Percentiles rank a stretch among this genome's conserved stretches.
Evolutionary conservation across 2,329 filamentous ascomycete species (phyloP).

Genomic region (Penicillium sp.): DNA sequence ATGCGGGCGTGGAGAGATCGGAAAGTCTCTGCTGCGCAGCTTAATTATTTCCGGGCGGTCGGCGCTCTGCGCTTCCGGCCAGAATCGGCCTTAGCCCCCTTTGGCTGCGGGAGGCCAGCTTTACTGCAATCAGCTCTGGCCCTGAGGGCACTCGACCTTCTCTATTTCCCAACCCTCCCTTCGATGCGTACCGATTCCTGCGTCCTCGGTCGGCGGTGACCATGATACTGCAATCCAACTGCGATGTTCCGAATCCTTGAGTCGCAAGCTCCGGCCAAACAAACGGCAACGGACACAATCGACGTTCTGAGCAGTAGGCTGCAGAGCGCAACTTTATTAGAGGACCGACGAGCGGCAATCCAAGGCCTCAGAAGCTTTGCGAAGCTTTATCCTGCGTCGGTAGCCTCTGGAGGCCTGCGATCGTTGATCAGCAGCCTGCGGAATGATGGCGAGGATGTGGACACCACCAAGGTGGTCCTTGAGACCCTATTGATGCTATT

Average conservation of each 20-base stretch:
- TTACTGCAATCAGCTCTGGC: conserved; percentile 15
- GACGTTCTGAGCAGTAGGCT: conserved; percentile 82
- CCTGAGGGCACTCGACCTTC: conserved; percentile 4
- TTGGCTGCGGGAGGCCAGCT: conserved; percentile 23
- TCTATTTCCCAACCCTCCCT: conserved; percentile 11
- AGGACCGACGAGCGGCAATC: conserved; percentile 91
- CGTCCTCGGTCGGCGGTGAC: conserved; percentile 35
- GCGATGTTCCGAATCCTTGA: conserved; percentile 59
- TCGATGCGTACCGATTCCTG: conserved; percentile 32
- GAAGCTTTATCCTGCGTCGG: conserved; percentile 92
- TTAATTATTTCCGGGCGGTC: conserved; percentile 23
- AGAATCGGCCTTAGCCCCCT: conserved; percentile 14
- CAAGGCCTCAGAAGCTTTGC: conserved; percentile 91
- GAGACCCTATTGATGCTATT: conserved; percentile 96
- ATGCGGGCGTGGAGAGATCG: conserved; percentile 6
- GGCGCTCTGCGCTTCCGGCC: conserved; percentile 14
- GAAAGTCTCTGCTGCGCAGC: conserved; percentile 22
- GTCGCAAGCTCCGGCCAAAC: conserved; percentile 80
- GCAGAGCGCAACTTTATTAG: conserved; percentile 82
- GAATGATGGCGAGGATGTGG: conserved; percentile 89
- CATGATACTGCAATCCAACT: conserved; percentile 40
- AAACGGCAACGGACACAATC: conserved; percentile 94
- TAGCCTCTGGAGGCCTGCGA: conserved; percentile 86
- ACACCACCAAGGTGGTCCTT: conserved; percentile 90
- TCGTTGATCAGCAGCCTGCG: conserved; percentile 80